Percentiles rank a stretch among this genome's conserved stretches.
phyloP scores from a whole-genome alignment of 768 basidiomycete species.

The Russula sp. region DNA sequence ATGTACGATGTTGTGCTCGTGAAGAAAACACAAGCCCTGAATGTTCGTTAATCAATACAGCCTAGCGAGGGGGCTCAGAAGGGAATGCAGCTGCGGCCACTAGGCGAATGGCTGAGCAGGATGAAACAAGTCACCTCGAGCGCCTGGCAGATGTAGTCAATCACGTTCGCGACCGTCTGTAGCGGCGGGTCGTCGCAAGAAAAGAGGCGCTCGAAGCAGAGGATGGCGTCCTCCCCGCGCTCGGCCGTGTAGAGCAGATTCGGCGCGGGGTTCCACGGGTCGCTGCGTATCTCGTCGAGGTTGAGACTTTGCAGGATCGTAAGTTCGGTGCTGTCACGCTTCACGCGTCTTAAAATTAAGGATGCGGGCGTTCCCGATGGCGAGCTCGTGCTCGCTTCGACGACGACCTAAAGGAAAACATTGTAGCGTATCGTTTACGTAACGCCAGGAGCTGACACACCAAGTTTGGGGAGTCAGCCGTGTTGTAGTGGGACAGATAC shows the following conservation, averaged over 20 bases:
- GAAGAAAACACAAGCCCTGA: conserved; percentile 26
- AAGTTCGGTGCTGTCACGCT: conserved; percentile 36
- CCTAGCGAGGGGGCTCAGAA: no score
- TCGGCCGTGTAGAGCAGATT: conserved; percentile 47
- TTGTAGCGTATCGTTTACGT: background rate
- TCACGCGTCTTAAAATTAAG: conserved; percentile 24
- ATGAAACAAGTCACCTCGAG: conserved; percentile 41
- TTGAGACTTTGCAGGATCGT: conserved; percentile 46
- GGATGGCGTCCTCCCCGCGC: conserved; percentile 42
- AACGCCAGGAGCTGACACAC: conserved; percentile 9
- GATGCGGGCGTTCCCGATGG: conserved; percentile 8
- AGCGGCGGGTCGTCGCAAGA: conserved; percentile 48
- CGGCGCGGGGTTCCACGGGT: conserved; percentile 56
- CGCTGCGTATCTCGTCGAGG: conserved; percentile 43
- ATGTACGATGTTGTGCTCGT: conserved; percentile 24
- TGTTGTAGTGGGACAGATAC: conserved; percentile 23
- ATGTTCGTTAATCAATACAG: background rate
- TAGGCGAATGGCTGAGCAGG: background rate
- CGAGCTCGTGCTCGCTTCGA: conserved; percentile 10
- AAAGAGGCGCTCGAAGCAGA: conserved; percentile 47
- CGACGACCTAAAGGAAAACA: conserved; percentile 12
- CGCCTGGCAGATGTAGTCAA: conserved; percentile 51
- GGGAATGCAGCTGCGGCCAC: background rate
- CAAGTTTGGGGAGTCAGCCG: conserved; percentile 13
- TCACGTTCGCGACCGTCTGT: conserved; percentile 46